phyloP scores from a whole-genome alignment of 2,329 filamentous ascomycete genomes.

The Leptographium radiaticola region DNA sequence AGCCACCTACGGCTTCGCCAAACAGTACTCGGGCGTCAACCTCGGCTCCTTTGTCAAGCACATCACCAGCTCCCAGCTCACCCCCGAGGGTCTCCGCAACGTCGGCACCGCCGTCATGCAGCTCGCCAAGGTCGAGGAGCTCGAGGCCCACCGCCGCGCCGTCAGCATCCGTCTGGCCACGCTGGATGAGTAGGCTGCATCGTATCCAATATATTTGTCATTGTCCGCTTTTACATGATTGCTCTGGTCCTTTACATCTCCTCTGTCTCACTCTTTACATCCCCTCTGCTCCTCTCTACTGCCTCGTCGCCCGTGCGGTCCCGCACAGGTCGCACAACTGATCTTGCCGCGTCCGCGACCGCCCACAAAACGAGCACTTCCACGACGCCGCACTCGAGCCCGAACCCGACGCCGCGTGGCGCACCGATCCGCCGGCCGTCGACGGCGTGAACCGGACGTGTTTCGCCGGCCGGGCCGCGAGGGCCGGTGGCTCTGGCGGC shows the following conservation, averaged over 20 bases:
- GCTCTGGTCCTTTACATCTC: no score
- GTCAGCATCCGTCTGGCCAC: conserved; percentile 62
- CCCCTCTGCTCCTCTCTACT: no score
- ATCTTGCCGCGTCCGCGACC: conserved; percentile 38
- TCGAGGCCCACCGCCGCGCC: conserved; percentile 85
- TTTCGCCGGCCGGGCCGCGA: not conserved
- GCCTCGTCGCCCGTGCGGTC: conserved; percentile 32
- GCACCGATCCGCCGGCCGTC: not conserved
- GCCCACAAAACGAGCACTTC: conserved; percentile 39
- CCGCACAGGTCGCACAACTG: conserved; percentile 45
- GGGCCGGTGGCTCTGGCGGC: not conserved
- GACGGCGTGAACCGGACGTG: not conserved
- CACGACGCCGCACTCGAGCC: conserved; percentile 18
- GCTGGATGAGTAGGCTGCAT: conserved; percentile 4
- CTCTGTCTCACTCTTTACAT: no score
- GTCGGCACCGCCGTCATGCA: conserved; percentile 89
- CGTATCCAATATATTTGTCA: no score
- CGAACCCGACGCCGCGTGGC: not conserved
- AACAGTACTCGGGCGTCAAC: conserved; percentile 97
- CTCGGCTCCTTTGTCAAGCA: conserved; percentile 94
- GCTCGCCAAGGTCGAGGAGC: conserved; percentile 81
- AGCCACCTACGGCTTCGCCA: conserved; percentile 97
- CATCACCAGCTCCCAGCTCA: conserved; percentile 89
- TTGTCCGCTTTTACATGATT: no score
- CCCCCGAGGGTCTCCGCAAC: conserved; percentile 69